Conservation (phyloP, 768 basidiomycete genomes). For the Suillus tomentosus region DNA sequence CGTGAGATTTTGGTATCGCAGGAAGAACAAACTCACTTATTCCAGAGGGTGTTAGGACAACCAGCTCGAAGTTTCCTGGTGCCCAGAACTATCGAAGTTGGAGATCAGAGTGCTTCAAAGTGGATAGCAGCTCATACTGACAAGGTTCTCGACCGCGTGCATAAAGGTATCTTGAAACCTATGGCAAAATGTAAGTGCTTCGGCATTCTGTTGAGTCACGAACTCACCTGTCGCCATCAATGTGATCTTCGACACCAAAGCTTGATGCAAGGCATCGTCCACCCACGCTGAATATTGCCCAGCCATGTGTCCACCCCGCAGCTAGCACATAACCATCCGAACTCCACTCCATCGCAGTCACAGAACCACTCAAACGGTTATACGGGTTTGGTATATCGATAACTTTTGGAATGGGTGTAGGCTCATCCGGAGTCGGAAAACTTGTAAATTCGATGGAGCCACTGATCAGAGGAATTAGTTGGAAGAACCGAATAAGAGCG, state of each 20-base stretch:
- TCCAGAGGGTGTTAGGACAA: conserved; percentile 64
- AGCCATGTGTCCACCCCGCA: conserved; percentile 87
- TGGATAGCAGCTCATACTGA: conserved; percentile 37
- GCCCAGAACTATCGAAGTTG: conserved; percentile 76
- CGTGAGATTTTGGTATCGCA: conserved; percentile 5
- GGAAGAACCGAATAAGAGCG: conserved; percentile 5
- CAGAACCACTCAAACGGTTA: conserved; percentile 58
- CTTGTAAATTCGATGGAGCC: conserved; percentile 68
- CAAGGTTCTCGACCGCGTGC: conserved; percentile 74
- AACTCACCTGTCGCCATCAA: conserved; percentile 52
- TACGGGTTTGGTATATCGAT: conserved; percentile 66
- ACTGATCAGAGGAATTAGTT: conserved; percentile 37
- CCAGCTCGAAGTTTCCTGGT: conserved; percentile 88
- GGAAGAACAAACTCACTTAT: conserved; percentile 43
- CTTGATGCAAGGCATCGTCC: conserved; percentile 84
- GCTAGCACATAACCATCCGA: conserved; percentile 95
- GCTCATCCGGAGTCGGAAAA: conserved; percentile 66
- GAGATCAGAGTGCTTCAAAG: conserved; percentile 10
- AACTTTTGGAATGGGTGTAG: conserved; percentile 58
- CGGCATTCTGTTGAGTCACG: conserved; percentile 5
- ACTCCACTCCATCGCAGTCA: conserved; percentile 83
- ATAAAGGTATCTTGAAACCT: conserved; percentile 84
- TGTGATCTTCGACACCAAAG: conserved; percentile 64
- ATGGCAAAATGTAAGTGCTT: conserved; percentile 26
- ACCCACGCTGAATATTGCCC: conserved; percentile 89